These are phyloP conservation scores for Brassica napus DNA, from an alignment of 345 rosid species.

Conservation along the genomic window DNA sequence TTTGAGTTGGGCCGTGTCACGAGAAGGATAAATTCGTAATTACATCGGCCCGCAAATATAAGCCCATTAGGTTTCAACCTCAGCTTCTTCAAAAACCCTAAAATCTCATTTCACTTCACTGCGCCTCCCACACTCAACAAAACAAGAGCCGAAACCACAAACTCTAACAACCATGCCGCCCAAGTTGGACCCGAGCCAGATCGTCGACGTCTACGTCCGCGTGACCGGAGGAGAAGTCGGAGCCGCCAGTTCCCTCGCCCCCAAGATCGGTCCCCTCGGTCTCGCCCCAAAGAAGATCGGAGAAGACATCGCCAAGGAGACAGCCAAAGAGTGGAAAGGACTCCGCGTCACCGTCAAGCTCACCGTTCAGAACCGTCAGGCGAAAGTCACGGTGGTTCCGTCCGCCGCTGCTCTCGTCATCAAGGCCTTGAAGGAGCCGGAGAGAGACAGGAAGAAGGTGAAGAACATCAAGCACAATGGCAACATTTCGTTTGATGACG, in stretches of 20 bases:
- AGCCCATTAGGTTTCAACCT: slow-evolving; percentile 24
- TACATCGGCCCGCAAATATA: not conserved
- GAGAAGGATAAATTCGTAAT: not conserved
- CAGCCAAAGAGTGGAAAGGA: slow-evolving; percentile 65
- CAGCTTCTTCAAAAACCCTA: slow-evolving; percentile 27
- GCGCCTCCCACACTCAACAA: slow-evolving; percentile 18
- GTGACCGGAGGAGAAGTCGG: slow-evolving; percentile 67
- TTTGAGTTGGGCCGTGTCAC: not conserved
- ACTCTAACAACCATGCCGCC: slow-evolving; percentile 49
- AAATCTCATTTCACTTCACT: slow-evolving; percentile 9
- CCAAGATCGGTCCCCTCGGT: slow-evolving; percentile 68
- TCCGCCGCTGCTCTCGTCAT: slow-evolving; percentile 60
- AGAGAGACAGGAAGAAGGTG: slow-evolving; percentile 44
- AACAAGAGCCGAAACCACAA: not conserved
- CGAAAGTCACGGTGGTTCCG: slow-evolving; percentile 57
- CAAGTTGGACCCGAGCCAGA: slow-evolving; percentile 55
- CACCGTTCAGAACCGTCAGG: slow-evolving; percentile 65
- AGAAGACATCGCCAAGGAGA: slow-evolving; percentile 65
- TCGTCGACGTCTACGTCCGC: slow-evolving; percentile 60
- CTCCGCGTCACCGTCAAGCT: slow-evolving; percentile 61
- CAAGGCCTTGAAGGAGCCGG: slow-evolving; percentile 55
- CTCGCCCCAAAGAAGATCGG: slow-evolving; percentile 66
- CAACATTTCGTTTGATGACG: slow-evolving; percentile 43
- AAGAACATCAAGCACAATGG: slow-evolving; percentile 45
- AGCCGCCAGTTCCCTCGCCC: slow-evolving; percentile 60